Percentiles rank a stretch among this genome's conserved stretches.
Evolutionary conservation across 148 eudicot genomes (phyloP).

Genomic region (Chenopodium berlandieri): DNA sequence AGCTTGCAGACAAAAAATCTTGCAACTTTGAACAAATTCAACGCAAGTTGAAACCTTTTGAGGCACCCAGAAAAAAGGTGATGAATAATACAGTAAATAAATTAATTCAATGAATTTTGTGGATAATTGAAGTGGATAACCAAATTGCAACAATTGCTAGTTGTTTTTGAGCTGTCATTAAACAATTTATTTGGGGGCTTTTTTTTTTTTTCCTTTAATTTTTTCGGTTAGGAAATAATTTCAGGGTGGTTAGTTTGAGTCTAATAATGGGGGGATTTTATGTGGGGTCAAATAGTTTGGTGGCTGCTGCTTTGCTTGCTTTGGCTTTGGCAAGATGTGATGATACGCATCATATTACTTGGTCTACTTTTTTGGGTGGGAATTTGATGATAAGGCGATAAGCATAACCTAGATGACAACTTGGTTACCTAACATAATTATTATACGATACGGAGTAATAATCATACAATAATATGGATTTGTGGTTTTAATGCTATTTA

Average conservation of each 20-base stretch:
- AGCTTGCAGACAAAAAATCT: not conserved
- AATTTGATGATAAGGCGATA: constrained; percentile 1
- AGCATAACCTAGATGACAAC: constrained; percentile 14
- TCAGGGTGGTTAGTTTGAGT: constrained; percentile 2
- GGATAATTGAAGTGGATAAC: constrained; percentile 22
- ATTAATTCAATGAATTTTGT: constrained; percentile 18
- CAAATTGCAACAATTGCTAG: constrained; percentile 12
- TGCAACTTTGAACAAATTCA: not conserved
- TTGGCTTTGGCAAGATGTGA: not conserved
- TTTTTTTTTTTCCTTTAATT: not conserved
- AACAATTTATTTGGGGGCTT: not conserved
- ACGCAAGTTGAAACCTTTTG: constrained; percentile 9
- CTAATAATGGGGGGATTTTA: constrained; percentile 11
- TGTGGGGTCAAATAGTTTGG: constrained; percentile 21
- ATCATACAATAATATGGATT: no score
- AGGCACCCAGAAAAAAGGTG: constrained; percentile 21
- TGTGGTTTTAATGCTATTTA: no score
- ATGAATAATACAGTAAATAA: constrained; percentile 9
- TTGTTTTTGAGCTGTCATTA: constrained; percentile 29
- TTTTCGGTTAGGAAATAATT: not conserved
- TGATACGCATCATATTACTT: not conserved
- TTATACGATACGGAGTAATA: no score
- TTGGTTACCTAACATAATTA: constrained; percentile 14
- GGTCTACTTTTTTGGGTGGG: constrained; percentile 25
- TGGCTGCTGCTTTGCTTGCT: constrained; percentile 19